Conservation (phyloP, 495 filamentous ascomycete species). For the Annulohypoxylon stygium region DNA sequence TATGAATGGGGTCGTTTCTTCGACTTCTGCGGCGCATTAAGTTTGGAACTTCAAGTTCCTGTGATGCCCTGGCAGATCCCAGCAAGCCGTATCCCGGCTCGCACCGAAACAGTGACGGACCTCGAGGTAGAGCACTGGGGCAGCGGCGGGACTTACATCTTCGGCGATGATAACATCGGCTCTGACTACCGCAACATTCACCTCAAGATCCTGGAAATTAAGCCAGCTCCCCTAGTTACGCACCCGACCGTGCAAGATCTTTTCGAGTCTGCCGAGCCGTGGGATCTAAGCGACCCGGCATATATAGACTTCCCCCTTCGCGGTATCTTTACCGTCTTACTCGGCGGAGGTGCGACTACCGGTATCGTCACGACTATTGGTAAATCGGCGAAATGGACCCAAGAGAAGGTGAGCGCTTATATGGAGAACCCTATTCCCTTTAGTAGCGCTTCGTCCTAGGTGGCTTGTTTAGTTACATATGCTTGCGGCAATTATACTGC, state of each 20-base stretch:
- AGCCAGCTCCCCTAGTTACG: neutral
- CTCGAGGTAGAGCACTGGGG: slow-evolving; percentile 18
- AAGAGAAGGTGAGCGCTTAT: slow-evolving; percentile 8
- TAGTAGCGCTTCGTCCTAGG: neutral
- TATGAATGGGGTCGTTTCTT: slow-evolving; percentile 26
- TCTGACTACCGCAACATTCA: slow-evolving; percentile 17
- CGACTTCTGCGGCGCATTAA: slow-evolving; percentile 24
- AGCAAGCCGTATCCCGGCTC: slow-evolving; percentile 18
- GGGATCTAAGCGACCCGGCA: slow-evolving; percentile 6
- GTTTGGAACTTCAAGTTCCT: slow-evolving; percentile 17
- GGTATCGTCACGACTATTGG: slow-evolving; percentile 19
- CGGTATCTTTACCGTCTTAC: slow-evolving; percentile 11
- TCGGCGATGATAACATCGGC: slow-evolving; percentile 2
- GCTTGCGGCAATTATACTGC: too few species aligned
- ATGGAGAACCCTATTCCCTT: slow-evolving; percentile 26
- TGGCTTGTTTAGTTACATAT: too few species aligned
- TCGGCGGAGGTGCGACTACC: slow-evolving; percentile 19
- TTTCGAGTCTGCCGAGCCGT: slow-evolving; percentile 5
- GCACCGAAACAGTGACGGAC: neutral
- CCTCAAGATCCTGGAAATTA: slow-evolving; percentile 10
- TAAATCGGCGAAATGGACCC: slow-evolving; percentile 11
- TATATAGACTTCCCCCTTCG: slow-evolving; percentile 15
- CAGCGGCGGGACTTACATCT: slow-evolving; percentile 21
- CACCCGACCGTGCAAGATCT: neutral
- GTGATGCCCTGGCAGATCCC: slow-evolving; percentile 27